Evolutionary conservation across 176 grass and related monocot species (phyloP), one percentile per base, ranked within the genome.

Genomic region (Oropetium thomaeum): DNA sequence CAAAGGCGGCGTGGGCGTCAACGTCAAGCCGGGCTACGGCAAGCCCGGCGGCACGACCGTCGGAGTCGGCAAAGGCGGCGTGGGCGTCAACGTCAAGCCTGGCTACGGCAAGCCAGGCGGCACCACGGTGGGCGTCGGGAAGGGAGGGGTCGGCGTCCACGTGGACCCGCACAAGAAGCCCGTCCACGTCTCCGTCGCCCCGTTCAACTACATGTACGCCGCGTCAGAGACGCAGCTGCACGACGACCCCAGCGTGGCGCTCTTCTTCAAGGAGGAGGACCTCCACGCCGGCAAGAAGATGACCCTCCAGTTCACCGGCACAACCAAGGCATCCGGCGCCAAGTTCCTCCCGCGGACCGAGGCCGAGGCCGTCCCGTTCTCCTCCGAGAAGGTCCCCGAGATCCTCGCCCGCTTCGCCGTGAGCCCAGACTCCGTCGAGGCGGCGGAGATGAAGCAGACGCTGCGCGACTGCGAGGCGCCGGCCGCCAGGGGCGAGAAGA

Each of bases 241-340:
- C 77, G 86, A 96, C 78, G 87, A 92, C 70, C 87, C 73, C 70
- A 67, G 35, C 54, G 59, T 78, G n/a, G 74, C 77, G 26, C 87
- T 97, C 51, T 93, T 97, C 80, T 91, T 97, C 85, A 69, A 64
- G 44, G 90, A 93, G 71, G 67, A 86, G 71, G 88, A 97, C 38
- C 76, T 93, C 29, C 85, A 65, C 72, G 13, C 85, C 8, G 83
- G 94, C 28, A 86, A 64, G 30, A 90, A 83, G 87, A 58, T 93
- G 78, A 77, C 67, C 14, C 58, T 89, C 14, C 80, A 87, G 69
- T 93, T 97, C 76, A 61, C 60, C 20, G 34, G 45, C 69, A 80
- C n/a, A n/a, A n/a, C 73, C 71, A 65, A 42, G 19, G 17, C 16
- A 15, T 15, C 58, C 34, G 65, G 34, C 8, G 43, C 26, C 14